phyloP scores from a whole-genome alignment of 805 yeast genomes.

The Ogataea methylovora region DNA sequence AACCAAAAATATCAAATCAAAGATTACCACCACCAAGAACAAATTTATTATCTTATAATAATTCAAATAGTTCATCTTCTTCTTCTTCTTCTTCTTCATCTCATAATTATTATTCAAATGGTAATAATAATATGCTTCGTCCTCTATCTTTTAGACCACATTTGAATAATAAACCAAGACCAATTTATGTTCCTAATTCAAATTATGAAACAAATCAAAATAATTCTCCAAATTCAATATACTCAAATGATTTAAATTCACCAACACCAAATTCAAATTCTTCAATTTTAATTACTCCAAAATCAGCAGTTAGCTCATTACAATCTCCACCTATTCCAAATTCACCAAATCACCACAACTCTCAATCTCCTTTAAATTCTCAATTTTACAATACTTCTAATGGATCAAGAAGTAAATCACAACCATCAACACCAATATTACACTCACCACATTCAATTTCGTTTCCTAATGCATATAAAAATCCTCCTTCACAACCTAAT shows the following conservation, averaged over 20 bases:
- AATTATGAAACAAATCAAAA: slow-evolving; percentile 4
- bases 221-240: background rate
- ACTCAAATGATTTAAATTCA: background rate
- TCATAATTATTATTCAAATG: background rate
- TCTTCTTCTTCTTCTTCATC: background rate
- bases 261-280: background rate
- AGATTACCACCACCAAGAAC: slow-evolving; percentile 24
- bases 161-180: slow-evolving; percentile 22
- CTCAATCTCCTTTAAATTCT: too few species aligned
- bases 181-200: slow-evolving; percentile 19
- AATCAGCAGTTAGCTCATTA: slow-evolving; percentile 1
- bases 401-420: background rate
- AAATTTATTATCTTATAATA: slow-evolving; percentile 1
- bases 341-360: background rate
- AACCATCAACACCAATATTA: background rate
- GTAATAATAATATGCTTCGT: background rate
- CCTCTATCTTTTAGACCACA: slow-evolving; percentile 17
- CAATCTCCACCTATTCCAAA: background rate
- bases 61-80: background rate
- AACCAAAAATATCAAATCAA: slow-evolving; percentile 9
- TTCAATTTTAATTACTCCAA: slow-evolving; percentile 2
- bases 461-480: background rate
- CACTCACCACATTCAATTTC: background rate
- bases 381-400: background rate
- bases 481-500: background rate